A percentile compares a stretch with the other conserved stretches of the same genome.
phyloP scores from a whole-genome alignment of 495 filamentous ascomycete genomes.

The Letharia columbiana region DNA sequence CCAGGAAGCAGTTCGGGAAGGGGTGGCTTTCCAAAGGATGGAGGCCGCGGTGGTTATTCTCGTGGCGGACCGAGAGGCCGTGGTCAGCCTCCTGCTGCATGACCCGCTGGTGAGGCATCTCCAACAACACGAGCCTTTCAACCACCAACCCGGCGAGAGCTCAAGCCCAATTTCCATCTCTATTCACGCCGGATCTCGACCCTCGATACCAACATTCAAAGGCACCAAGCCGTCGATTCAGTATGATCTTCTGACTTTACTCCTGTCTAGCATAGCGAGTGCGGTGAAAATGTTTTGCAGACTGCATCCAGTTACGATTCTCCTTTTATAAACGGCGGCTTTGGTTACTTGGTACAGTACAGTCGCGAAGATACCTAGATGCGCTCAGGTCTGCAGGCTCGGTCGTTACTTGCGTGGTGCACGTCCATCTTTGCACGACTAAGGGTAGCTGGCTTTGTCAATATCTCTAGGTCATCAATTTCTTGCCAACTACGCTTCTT shows the following conservation, averaged over 20 bases:
- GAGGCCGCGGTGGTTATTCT: conserved; percentile 47
- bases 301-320: conserved; percentile 16
- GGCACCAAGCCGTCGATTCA: conserved; percentile 7
- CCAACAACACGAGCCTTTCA: neutral
- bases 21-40: conserved; percentile 58
- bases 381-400: neutral
- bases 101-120: conserved; percentile 13
- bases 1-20: conserved; percentile 57
- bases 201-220: conserved; percentile 14
- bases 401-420: conserved; percentile 1
- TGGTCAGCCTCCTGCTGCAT: conserved; percentile 44
- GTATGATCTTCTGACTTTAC: neutral
- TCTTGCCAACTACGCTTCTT: conserved; percentile 9
- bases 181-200: neutral
- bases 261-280: conserved; percentile 18
- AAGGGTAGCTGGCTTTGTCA: conserved; percentile 6
- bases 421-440: neutral
- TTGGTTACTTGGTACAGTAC: conserved; percentile 5
- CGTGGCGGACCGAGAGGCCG: conserved; percentile 47
- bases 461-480: conserved; percentile 5
- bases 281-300: conserved; percentile 4
- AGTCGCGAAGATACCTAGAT: conserved; percentile 8
- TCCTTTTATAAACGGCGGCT: conserved; percentile 6
- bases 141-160: neutral
- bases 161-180: neutral